Conservation (phyloP, 805 yeast genomes). For the Sungouiozyma intestinalis region DNA sequence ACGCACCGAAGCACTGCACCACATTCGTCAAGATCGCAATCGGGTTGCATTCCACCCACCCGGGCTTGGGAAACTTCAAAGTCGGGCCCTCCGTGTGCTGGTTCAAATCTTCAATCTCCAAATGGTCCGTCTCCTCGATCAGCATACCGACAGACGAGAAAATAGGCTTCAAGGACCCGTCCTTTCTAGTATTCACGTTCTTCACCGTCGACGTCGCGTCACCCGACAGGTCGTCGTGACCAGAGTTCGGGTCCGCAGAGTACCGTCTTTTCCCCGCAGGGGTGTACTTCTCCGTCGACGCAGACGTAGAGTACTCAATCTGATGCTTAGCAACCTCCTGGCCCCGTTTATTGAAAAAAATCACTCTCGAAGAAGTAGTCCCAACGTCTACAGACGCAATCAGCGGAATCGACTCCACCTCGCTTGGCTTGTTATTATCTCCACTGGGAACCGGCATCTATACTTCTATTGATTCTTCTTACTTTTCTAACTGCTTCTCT, state of each 20-base stretch:
- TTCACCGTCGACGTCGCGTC: conserved; percentile 1
- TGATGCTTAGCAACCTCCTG: conserved; percentile 80
- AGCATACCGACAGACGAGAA: conserved; percentile 70
- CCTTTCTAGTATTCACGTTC: not conserved
- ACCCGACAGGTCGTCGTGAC: conserved; percentile 4
- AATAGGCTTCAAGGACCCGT: conserved; percentile 33
- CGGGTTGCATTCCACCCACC: conserved; percentile 94
- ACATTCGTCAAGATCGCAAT: conserved; percentile 64
- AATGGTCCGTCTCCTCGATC: conserved; percentile 44
- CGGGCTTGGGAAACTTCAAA: conserved; percentile 67
- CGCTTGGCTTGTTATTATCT: conserved; percentile 1
- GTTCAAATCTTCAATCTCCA: conserved; percentile 52
- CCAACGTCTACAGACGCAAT: conserved; percentile 81
- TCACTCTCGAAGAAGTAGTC: conserved; percentile 85
- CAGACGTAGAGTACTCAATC: conserved; percentile 76
- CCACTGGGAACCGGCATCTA: not conserved
- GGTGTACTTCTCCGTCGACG: conserved; percentile 39
- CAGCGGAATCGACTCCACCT: conserved; percentile 23
- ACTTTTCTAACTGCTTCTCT: no score
- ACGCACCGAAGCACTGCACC: conserved; percentile 63
- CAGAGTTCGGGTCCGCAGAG: conserved; percentile 17
- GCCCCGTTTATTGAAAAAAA: conserved; percentile 64
- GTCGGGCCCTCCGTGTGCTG: conserved; percentile 46
- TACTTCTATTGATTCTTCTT: no score
- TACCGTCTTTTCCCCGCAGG: conserved; percentile 37